These are phyloP conservation scores for Populus euphratica DNA, from an alignment of 345 rosid species.

Conservation along the genomic window DNA sequence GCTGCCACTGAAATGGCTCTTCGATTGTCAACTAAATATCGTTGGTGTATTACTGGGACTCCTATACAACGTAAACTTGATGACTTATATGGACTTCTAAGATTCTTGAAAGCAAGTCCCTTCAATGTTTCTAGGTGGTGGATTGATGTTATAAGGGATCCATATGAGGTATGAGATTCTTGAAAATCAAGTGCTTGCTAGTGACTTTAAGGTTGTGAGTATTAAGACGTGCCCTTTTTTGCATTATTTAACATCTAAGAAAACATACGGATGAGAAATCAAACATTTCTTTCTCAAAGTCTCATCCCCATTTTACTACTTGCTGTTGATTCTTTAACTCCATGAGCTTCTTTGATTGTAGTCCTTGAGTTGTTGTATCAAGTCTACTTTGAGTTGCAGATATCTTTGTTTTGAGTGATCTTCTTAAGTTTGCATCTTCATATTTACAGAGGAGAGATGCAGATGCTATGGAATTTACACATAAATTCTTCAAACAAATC, in stretches of 20 bases:
- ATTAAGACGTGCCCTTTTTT: background rate
- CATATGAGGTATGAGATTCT: slow-evolving; percentile 62
- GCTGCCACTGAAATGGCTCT: slow-evolving; percentile 97
- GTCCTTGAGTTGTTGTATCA: background rate
- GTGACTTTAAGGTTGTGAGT: background rate
- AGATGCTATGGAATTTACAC: slow-evolving; percentile 75
- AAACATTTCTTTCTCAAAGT: too few relatives aligned
- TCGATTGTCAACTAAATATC: slow-evolving; percentile 68
- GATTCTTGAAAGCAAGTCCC: slow-evolving; percentile 78
- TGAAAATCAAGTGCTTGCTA: background rate
- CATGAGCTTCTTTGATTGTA: background rate
- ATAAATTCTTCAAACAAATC: slow-evolving; percentile 65
- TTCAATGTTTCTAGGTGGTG: slow-evolving; percentile 85
- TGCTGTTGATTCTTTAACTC: background rate
- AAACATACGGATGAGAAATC: too few relatives aligned
- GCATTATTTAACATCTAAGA: background rate
- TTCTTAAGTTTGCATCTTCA: slow-evolving; percentile 6
- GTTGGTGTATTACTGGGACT: slow-evolving; percentile 97
- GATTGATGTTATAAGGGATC: slow-evolving; percentile 82
- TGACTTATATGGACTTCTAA: slow-evolving; percentile 81
- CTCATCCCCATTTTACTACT: too few relatives aligned
- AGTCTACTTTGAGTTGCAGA: slow-evolving; percentile 6
- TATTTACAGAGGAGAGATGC: slow-evolving; percentile 58
- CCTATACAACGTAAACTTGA: slow-evolving; percentile 93
- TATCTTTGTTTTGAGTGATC: slow-evolving; percentile 3